Evolutionary conservation across 106 monocot genomes (phyloP), one percentile per base, ranked within the genome.

Genomic region (Triglochin maritima): DNA sequence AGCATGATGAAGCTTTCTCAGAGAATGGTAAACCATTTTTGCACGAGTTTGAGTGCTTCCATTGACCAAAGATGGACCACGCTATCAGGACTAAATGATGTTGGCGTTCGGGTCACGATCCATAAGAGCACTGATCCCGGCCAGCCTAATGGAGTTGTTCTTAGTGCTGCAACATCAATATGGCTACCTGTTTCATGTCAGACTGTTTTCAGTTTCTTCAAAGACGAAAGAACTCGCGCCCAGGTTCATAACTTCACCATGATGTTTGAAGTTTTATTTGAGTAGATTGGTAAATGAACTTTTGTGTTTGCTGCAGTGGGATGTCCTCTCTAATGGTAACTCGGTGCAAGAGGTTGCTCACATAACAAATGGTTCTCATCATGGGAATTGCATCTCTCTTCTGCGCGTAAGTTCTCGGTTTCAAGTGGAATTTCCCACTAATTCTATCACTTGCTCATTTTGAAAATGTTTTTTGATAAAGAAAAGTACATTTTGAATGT

Each of bases 351-450:
- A 90, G 65, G 90, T 95, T 17, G 81, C 90, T 0, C 79, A 74
- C 46, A 83, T 95, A 9, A 9, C 68, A 44, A 85, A 72, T 56
- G 95, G 95, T 17, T 79, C 85, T 3, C 68, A 90, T 63, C 85
- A 83, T 3, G 90, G 87, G 43, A 95, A 90, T 62, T 85, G 84
- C 65, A 85, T 95, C 57, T 85, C 95, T 13, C 83, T 95, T 16
- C 85, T 95, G 4, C 80, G 85, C 12, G 94, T 90, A 85, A 83
- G 80, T 76, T 57, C 11, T 69, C 56, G 9, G 4, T 29, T 59
- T n/a, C 45, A 6, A 29, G 29, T 29, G 29, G 1, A 29, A 29
- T 29, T 29, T 29, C 29, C 29, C 29, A 29, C 29, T 29, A 29
- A 29, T 29, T 29, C 29, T 29, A 29, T 29, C 29, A 29, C 29